Evolutionary conservation across 2,329 filamentous ascomycete species (phyloP).

Genomic region (Penicillium sp.): DNA sequence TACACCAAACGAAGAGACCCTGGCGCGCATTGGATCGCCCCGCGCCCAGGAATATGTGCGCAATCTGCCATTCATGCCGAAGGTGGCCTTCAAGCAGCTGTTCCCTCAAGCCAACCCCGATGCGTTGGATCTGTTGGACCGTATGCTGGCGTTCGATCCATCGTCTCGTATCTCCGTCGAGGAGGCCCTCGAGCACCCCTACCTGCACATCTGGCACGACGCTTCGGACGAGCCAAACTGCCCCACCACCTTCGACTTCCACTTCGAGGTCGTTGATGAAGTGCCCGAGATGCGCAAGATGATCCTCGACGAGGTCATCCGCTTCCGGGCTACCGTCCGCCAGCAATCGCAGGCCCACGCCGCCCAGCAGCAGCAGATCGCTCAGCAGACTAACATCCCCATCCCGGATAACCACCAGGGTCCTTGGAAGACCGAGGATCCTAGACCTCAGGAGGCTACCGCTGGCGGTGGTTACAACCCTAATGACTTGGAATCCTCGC

Average conservation of each 20-base stretch:
- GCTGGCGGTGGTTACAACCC: slow-evolving; percentile 33
- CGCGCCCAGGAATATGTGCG: slow-evolving; percentile 97
- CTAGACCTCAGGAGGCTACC: slow-evolving; percentile 51
- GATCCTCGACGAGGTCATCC: slow-evolving; percentile 88
- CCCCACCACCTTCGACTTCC: slow-evolving; percentile 92
- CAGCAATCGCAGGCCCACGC: slow-evolving; percentile 41
- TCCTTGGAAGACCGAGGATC: slow-evolving; percentile 50
- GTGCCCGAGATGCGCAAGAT: slow-evolving; percentile 91
- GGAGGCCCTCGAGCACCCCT: slow-evolving; percentile 88
- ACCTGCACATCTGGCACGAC: slow-evolving; percentile 97
- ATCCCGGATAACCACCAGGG: slow-evolving; percentile 55
- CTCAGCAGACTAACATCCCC: slow-evolving; percentile 46
- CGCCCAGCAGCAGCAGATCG: slow-evolving; percentile 35
- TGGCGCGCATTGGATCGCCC: slow-evolving; percentile 85
- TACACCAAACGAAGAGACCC: slow-evolving; percentile 89
- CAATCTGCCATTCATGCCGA: slow-evolving; percentile 89
- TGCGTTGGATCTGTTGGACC: slow-evolving; percentile 86
- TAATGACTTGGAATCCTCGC: slow-evolving; percentile 43
- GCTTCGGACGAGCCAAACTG: slow-evolving; percentile 90
- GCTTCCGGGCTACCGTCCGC: slow-evolving; percentile 62
- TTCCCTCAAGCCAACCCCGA: slow-evolving; percentile 95
- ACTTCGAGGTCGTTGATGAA: slow-evolving; percentile 95
- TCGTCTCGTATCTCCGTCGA: slow-evolving; percentile 89
- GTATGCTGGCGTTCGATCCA: slow-evolving; percentile 95
- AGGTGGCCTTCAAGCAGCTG: slow-evolving; percentile 76